phyloP scores from a whole-genome alignment of 306 rosid species.

The Castanospermum australe region DNA sequence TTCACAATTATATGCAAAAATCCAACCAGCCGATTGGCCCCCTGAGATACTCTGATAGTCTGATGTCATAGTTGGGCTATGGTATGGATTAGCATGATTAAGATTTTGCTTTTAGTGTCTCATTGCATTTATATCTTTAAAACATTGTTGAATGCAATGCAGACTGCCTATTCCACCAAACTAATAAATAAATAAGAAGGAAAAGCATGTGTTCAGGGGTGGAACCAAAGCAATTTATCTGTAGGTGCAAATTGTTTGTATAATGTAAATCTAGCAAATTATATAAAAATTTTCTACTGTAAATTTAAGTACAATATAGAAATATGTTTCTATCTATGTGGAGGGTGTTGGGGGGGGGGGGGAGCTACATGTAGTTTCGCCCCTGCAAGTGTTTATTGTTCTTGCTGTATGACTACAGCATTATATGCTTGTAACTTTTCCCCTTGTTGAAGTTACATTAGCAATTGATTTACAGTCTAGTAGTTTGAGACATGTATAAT shows the following conservation, averaged over 20 bases:
- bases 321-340: too few species aligned
- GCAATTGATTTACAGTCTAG: neutral
- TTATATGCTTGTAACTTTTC: neutral
- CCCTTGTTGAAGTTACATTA: constrained; percentile 1
- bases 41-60: neutral
- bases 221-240: too few species aligned
- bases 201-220: neutral
- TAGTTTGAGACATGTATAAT: constrained; percentile 1
- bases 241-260: too few species aligned
- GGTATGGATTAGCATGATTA: neutral
- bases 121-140: constrained; percentile 10
- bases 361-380: too few species aligned
- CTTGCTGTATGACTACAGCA: neutral
- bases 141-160: neutral
- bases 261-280: too few species aligned
- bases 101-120: neutral
- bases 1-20: neutral
- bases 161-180: constrained; percentile 1
- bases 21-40: neutral
- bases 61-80: constrained; percentile 18
- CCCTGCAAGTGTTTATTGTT: too few species aligned
- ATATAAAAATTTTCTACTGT: too few species aligned
- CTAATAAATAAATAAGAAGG: neutral
- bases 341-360: too few species aligned
- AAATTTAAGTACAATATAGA: too few species aligned